These are phyloP conservation scores for Phytomonas sp. DNA, from an alignment of 208 protist genomes.

Conservation along the genomic window DNA sequence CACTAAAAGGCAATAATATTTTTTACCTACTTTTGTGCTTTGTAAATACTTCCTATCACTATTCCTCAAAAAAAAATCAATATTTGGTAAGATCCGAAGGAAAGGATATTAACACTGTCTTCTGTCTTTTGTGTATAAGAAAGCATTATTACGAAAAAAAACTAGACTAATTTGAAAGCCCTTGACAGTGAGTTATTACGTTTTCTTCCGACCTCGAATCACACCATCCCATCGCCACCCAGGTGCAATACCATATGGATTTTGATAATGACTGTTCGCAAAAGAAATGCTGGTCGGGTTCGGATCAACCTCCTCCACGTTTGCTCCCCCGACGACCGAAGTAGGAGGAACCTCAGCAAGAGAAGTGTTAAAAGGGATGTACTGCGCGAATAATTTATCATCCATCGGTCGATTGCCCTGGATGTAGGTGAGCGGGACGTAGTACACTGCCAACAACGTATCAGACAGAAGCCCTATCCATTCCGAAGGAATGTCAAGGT, in stretches of 20 bases:
- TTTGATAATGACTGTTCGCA: constrained; percentile 3
- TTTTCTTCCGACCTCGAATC: constrained; percentile 62
- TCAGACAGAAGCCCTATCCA: constrained; percentile 52
- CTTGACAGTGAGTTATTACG: constrained; percentile 15
- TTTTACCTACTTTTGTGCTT: constrained; percentile 3
- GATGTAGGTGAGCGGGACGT: constrained; percentile 35
- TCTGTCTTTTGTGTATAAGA: background rate
- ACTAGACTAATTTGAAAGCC: background rate
- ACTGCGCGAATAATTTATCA: constrained; percentile 69
- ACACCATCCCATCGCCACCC: constrained; percentile 85
- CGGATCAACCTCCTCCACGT: background rate
- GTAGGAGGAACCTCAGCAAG: background rate
- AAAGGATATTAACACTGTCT: background rate
- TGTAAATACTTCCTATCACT: background rate
- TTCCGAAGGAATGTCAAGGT: constrained; percentile 49
- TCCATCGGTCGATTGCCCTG: constrained; percentile 19
- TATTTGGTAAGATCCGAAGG: background rate
- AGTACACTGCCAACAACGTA: constrained; percentile 41
- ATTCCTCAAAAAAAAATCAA: background rate
- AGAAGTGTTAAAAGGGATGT: constrained; percentile 25
- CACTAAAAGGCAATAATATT: background rate
- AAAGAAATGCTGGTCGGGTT: background rate
- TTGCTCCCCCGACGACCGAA: background rate
- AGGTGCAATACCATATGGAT: constrained; percentile 23
- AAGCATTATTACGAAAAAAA: background rate